These are phyloP conservation scores for Alternaria panax DNA, from an alignment of 2,329 filamentous ascomycete species.

Conservation along the genomic window DNA sequence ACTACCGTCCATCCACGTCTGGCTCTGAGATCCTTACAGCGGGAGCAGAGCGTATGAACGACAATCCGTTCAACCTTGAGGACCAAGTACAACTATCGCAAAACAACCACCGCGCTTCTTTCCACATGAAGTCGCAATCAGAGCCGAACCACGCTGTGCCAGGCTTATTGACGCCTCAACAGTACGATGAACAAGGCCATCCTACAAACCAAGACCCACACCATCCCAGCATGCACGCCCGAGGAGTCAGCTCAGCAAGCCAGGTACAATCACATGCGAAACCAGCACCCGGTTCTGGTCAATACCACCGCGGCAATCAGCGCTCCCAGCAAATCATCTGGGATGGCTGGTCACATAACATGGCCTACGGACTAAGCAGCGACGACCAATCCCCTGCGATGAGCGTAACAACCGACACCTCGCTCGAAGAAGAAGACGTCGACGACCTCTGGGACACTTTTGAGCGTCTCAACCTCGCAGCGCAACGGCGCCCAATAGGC, in stretches of 20 bases:
- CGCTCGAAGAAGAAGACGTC: conserved; percentile 45
- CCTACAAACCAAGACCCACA: conserved; percentile 40
- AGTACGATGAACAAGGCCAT: conserved; percentile 46
- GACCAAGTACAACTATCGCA: conserved; percentile 52
- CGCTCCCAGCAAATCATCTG: conserved; percentile 40
- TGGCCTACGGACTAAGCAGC: conserved; percentile 39
- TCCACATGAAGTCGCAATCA: conserved; percentile 51
- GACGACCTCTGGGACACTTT: conserved; percentile 48
- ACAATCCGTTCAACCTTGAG: conserved; percentile 60
- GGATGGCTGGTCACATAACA: conserved; percentile 46
- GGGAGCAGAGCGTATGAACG: conserved; percentile 51
- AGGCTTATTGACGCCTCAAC: conserved; percentile 47
- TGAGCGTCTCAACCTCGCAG: conserved; percentile 29
- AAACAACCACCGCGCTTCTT: conserved; percentile 49
- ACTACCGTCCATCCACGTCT: conserved; percentile 55
- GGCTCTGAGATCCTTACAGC: conserved; percentile 49
- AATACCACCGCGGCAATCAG: conserved; percentile 34
- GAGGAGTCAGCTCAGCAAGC: conserved; percentile 45
- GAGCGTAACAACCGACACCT: conserved; percentile 42
- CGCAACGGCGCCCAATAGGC: conserved; percentile 21
- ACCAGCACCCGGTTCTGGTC: conserved; percentile 28
- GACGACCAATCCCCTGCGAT: conserved; percentile 44
- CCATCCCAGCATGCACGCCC: conserved; percentile 41
- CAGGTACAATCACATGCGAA: conserved; percentile 42
- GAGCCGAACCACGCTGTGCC: conserved; percentile 50